phyloP scores from a whole-genome alignment of 176 grass and related monocot genomes.

The Rhipidocladum racemiflorum region DNA sequence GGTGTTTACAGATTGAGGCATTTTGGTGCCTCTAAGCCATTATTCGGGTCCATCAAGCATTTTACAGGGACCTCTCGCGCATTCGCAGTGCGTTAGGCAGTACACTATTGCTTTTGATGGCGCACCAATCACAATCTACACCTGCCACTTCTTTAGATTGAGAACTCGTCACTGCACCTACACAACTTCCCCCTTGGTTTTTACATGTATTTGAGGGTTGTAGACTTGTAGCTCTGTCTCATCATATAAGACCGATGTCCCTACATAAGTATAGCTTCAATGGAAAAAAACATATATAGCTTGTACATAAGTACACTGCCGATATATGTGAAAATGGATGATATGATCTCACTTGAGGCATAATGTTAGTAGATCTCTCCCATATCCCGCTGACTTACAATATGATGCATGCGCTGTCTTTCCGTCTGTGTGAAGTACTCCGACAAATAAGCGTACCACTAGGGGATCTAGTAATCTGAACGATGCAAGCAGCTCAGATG shows the following conservation, averaged over 20 bases:
- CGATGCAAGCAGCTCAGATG: not conserved
- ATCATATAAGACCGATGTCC: not conserved
- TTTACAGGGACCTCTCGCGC: conserved; percentile 83
- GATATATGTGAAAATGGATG: not conserved
- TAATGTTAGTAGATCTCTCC: not conserved
- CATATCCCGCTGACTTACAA: not conserved
- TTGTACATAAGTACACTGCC: not conserved
- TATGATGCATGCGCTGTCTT: not conserved
- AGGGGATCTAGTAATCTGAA: not conserved
- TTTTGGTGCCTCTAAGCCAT: conserved; percentile 78
- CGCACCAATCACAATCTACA: not conserved
- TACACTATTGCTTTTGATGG: not conserved
- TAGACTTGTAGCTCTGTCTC: not conserved
- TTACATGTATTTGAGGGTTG: not conserved
- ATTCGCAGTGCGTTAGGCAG: conserved; percentile 56
- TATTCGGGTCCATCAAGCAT: conserved; percentile 67
- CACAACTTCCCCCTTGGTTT: not conserved
- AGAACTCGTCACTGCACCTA: not conserved
- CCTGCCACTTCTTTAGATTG: not conserved
- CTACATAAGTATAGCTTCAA: not conserved
- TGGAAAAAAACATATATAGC: not conserved
- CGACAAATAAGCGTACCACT: not conserved
- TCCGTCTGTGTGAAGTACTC: not conserved
- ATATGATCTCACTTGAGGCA: not conserved
- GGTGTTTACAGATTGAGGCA: conserved; percentile 90